Evolutionary conservation across 768 basidiomycete genomes (phyloP).

Genomic region (Boletus insuetus): DNA sequence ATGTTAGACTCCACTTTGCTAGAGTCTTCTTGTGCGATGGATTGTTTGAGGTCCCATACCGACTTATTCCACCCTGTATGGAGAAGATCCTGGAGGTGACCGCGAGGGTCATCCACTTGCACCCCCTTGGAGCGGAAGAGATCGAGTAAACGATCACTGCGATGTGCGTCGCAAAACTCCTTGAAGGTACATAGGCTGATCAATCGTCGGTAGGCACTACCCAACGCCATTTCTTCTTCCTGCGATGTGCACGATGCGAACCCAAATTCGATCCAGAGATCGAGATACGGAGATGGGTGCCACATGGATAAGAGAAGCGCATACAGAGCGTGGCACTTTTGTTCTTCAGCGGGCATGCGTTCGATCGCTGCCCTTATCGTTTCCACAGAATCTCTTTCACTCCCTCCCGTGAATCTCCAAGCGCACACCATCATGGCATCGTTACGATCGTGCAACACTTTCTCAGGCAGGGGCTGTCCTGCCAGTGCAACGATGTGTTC

Average conservation of each 20-base stretch:
- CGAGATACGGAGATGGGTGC: neutral
- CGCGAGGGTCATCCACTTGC: neutral
- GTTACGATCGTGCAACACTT: neutral
- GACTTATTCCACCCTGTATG: neutral
- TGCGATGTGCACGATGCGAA: neutral
- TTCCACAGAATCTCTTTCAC: neutral
- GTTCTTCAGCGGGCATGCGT: neutral
- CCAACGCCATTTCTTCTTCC: neutral
- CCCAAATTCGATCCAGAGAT: neutral
- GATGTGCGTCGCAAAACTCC: conserved; percentile 1
- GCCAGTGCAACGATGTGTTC: conserved; percentile 1
- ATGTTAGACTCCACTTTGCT: neutral
- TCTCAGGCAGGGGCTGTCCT: neutral
- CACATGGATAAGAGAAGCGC: neutral
- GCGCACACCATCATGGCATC: neutral
- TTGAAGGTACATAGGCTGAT: neutral
- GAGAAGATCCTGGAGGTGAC: neutral
- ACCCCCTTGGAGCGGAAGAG: neutral
- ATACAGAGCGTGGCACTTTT: neutral
- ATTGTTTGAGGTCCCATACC: neutral
- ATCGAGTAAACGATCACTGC: neutral
- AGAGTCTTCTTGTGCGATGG: neutral
- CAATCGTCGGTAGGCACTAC: neutral
- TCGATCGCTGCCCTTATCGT: neutral
- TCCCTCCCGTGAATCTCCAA: conserved; percentile 2